These are phyloP conservation scores for Hawksworthiomyces lignivorus DNA, from an alignment of 2,329 filamentous ascomycete species.

Conservation along the genomic window DNA sequence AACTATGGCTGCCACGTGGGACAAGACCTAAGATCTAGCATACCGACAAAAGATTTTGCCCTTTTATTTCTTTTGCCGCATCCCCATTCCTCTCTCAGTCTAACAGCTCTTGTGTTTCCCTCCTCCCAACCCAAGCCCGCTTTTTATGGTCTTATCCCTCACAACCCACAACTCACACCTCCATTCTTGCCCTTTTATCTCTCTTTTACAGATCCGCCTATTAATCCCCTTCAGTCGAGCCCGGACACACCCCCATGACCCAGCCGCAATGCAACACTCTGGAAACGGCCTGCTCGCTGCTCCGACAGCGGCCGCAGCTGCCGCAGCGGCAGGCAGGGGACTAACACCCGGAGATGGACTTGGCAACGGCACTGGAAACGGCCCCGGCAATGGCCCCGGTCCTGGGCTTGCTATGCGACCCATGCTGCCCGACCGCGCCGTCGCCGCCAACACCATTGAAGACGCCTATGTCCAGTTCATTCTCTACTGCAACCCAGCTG, in stretches of 20 bases:
- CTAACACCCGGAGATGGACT: no score
- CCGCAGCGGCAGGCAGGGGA: background rate
- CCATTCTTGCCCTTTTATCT: no score
- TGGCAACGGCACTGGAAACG: background rate
- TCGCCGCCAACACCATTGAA: conserved; percentile 65
- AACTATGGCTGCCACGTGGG: no score
- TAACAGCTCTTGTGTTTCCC: no score
- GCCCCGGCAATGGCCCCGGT: background rate
- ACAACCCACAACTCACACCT: no score
- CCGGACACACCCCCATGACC: background rate
- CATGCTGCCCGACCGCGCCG: conserved; percentile 56
- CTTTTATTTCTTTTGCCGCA: no score
- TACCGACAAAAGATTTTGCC: no score
- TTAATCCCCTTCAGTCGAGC: no score
- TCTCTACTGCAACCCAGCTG: conserved; percentile 81
- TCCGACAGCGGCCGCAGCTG: background rate
- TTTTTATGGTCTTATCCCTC: no score
- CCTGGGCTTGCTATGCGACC: background rate
- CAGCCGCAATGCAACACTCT: conserved; percentile 4
- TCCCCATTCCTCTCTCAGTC: no score
- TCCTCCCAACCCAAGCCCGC: no score
- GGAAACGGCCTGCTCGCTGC: conserved; percentile 6
- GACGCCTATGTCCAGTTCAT: conserved; percentile 80
- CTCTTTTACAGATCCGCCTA: background rate
- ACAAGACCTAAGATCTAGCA: no score